Conservation (phyloP, 495 filamentous ascomycete species). For the Aspergillus panamensis region DNA sequence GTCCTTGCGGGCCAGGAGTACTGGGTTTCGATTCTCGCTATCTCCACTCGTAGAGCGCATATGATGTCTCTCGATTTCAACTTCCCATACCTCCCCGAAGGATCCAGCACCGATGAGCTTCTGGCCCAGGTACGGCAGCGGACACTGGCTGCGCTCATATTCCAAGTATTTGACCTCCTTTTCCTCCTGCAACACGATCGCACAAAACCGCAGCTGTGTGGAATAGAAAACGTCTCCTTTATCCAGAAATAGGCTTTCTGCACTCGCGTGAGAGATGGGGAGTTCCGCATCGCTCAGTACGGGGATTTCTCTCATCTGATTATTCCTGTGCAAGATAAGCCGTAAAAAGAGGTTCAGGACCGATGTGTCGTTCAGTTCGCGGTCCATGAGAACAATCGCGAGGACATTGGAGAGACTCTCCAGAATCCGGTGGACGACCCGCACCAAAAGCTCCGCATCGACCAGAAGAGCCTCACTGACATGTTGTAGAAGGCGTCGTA, state of each 20-base stretch:
- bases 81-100: conserved; percentile 19
- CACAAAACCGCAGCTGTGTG: conserved; percentile 21
- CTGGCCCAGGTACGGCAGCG: conserved; percentile 18
- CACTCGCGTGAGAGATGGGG: conserved; percentile 6
- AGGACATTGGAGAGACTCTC: background rate
- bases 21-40: conserved; percentile 2
- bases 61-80: conserved; percentile 17
- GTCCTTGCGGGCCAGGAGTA: conserved; percentile 18
- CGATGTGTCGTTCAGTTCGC: background rate
- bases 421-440: background rate
- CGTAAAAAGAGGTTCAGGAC: background rate
- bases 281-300: conserved; percentile 9
- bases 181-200: conserved; percentile 15
- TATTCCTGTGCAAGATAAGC: background rate
- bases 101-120: conserved; percentile 12
- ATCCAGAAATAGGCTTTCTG: conserved; percentile 6
- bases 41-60: background rate
- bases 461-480: background rate
- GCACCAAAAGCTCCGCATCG: background rate
- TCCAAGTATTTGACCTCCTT: conserved; percentile 12
- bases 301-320: background rate
- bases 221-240: conserved; percentile 11
- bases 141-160: conserved; percentile 7
- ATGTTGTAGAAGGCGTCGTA: background rate
- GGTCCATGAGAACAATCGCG: background rate